phyloP scores from a whole-genome alignment of 2,329 filamentous ascomycete species.

The Exophiala xenobiotica region DNA sequence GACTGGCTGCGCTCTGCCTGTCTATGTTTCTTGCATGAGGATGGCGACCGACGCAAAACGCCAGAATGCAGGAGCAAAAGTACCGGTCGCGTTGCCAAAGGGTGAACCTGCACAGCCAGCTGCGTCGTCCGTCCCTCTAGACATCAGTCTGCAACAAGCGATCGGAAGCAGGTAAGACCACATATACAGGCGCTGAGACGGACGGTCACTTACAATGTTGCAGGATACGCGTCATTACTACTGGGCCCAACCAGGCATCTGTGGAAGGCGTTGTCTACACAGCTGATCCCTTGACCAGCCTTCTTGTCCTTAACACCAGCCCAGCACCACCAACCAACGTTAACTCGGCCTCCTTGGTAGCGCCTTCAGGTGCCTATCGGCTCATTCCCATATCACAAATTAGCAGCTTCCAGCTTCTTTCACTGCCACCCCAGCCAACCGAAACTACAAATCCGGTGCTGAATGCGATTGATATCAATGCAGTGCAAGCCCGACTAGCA shows the following conservation, averaged over 20 bases:
- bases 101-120: constrained; percentile 42
- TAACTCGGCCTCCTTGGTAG: constrained; percentile 35
- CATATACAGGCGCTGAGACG: constrained; percentile 38
- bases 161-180: constrained; percentile 51
- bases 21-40: constrained; percentile 12
- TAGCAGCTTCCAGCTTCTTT: constrained; percentile 56
- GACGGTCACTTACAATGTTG: constrained; percentile 36
- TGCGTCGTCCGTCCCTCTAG: constrained; percentile 47
- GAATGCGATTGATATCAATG: constrained; percentile 54
- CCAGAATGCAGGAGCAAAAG: constrained; percentile 54
- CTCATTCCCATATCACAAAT: constrained; percentile 62
- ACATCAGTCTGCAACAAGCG: constrained; percentile 58
- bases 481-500: constrained; percentile 56
- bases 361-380: constrained; percentile 56
- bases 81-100: constrained; percentile 51
- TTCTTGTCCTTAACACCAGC: constrained; percentile 60
- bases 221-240: constrained; percentile 60
- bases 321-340: constrained; percentile 40
- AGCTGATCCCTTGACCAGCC: constrained; percentile 59
- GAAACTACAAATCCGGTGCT: constrained; percentile 46
- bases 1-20: background rate
- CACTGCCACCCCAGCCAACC: constrained; percentile 39
- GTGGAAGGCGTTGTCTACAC: constrained; percentile 64
- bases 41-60: constrained; percentile 55
- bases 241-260: constrained; percentile 49